These are phyloP conservation scores for Xylaria sp. DNA, from an alignment of 2,329 filamentous ascomycete genomes.

Conservation along the genomic window DNA sequence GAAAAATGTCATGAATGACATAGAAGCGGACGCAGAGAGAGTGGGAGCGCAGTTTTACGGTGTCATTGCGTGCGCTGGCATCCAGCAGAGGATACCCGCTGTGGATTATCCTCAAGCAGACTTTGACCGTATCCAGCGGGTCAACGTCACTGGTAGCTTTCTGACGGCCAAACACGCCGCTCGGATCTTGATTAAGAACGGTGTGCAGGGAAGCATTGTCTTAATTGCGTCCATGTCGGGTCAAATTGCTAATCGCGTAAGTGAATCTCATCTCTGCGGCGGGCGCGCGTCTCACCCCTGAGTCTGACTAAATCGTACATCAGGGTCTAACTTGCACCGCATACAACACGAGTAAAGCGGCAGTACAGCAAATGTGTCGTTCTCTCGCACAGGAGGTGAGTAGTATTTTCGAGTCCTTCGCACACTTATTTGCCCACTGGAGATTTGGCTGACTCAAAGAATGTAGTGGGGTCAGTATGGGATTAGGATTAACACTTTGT, in stretches of 20 bases:
- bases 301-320: not conserved
- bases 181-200: constrained; percentile 9
- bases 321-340: not conserved
- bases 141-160: constrained; percentile 24
- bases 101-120: constrained; percentile 15
- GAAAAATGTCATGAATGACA: not conserved
- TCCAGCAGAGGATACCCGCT: constrained; percentile 8
- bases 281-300: not conserved
- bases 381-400: constrained; percentile 7
- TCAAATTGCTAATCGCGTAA: constrained; percentile 5
- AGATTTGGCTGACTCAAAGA: not conserved
- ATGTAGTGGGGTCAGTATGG: constrained; percentile 4
- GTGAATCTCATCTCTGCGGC: not conserved
- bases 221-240: constrained; percentile 4
- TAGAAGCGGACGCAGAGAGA: not conserved
- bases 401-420: not conserved
- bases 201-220: not conserved
- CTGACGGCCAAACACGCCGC: constrained; percentile 22
- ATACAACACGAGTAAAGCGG: constrained; percentile 5
- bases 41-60: not conserved
- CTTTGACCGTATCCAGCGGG: constrained; percentile 19
- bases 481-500: constrained; percentile 1
- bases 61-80: not conserved
- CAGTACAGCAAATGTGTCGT: constrained; percentile 4
- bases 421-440: not conserved